Percentiles rank a stretch among this genome's conserved stretches.
phyloP scores from a whole-genome alignment of 179 eudicot genomes.

The Pouteria campechiana region DNA sequence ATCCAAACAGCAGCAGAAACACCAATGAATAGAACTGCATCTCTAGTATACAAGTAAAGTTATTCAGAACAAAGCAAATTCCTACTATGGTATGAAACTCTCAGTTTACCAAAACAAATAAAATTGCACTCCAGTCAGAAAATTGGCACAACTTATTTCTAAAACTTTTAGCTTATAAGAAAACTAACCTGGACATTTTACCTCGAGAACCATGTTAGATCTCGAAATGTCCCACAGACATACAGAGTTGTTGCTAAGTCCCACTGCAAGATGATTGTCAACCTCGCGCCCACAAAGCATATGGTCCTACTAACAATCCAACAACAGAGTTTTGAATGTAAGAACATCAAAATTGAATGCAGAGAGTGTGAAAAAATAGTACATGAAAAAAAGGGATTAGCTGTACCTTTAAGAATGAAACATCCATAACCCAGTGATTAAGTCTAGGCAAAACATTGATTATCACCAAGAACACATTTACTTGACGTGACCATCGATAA shows the following conservation, averaged over 20 bases:
- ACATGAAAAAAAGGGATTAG: background rate
- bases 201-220: conserved; percentile 19
- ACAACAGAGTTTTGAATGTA: background rate
- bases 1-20: no score
- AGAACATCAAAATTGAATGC: no score
- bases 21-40: no score
- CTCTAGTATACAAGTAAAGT: no score
- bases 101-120: no score
- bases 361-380: background rate
- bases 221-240: conserved; percentile 50
- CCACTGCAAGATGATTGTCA: conserved; percentile 52
- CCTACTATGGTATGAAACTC: no score
- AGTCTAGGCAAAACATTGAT: conserved; percentile 51
- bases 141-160: no score
- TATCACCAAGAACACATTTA: conserved; percentile 12
- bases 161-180: background rate
- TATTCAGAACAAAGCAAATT: no score
- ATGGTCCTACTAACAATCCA: conserved; percentile 28
- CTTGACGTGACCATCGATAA: conserved; percentile 3
- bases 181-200: conserved; percentile 51
- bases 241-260: conserved; percentile 78
- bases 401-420: conserved; percentile 52
- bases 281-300: conserved; percentile 14
- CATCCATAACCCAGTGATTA: conserved; percentile 79
- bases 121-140: no score